Conservation (phyloP, 179 eudicot species). For the Patellifolia procumbens region DNA sequence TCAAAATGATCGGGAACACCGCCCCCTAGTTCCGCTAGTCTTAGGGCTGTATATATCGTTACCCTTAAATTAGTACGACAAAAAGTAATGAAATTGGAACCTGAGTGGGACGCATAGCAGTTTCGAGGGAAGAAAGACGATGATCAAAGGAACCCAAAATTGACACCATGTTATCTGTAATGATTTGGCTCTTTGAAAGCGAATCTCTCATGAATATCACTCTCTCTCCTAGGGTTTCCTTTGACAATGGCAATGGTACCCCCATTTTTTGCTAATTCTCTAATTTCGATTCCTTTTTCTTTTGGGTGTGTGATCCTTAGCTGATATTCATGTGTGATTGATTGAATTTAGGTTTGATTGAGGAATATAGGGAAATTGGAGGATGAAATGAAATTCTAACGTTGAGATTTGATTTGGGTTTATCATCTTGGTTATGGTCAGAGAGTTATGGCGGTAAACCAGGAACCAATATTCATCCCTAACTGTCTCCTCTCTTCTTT, state of each 20-base stretch:
- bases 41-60: no score
- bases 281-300: background rate
- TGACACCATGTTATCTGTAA: conserved; percentile 64
- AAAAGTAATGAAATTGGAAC: conserved; percentile 24
- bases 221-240: conserved; percentile 54
- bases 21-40: no score
- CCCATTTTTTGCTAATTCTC: conserved; percentile 23
- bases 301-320: background rate
- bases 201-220: conserved; percentile 58
- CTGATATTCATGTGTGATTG: background rate
- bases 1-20: no score
- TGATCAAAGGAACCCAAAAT: conserved; percentile 83
- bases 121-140: conserved; percentile 81
- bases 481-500: no score
- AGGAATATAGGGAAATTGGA: background rate
- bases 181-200: conserved; percentile 53
- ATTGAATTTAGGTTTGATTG: no score
- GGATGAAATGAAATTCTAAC: background rate
- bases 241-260: conserved; percentile 27
- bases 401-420: no score
- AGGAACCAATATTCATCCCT: no score
- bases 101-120: conserved; percentile 92
- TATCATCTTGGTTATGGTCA: no score
- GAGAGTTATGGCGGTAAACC: no score
- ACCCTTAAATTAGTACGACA: no score